phyloP scores from a whole-genome alignment of 371 early-diverging fungal species.

The Spraguea lophii region DNA sequence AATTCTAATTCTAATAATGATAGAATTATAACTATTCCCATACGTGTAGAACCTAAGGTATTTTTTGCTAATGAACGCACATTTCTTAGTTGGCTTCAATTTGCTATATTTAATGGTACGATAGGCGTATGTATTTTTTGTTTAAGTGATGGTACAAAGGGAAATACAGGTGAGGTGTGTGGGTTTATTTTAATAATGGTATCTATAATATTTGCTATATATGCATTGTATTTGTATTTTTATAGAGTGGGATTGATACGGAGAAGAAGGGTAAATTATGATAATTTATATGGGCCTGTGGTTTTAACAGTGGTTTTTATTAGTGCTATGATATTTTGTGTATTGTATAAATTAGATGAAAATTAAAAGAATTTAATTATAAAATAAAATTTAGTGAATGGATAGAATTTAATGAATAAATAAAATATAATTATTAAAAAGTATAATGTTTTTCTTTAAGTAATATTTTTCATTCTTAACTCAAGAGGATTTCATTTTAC shows the following conservation, averaged over 20 bases:
- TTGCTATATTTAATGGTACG: constrained; percentile 49
- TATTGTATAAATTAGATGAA: constrained; percentile 69
- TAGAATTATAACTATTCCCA: constrained; percentile 43
- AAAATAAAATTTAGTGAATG: no score
- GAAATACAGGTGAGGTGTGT: constrained; percentile 47
- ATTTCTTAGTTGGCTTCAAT: constrained; percentile 72
- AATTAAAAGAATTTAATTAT: no score
- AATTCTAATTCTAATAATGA: no score
- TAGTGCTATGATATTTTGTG: constrained; percentile 64
- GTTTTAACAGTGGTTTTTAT: constrained; percentile 62
- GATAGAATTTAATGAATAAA: no score
- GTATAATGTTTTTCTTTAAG: no score
- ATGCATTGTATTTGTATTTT: constrained; percentile 66
- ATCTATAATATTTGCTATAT: constrained; percentile 59
- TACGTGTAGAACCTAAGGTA: constrained; percentile 86
- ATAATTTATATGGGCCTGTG: constrained; percentile 51
- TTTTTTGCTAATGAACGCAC: constrained; percentile 98
- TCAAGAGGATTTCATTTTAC: no score
- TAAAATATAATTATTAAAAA: no score
- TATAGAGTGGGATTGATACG: constrained; percentile 59
- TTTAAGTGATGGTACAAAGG: constrained; percentile 41
- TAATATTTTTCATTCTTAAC: no score
- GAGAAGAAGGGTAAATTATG: constrained; percentile 45
- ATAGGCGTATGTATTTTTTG: constrained; percentile 45
- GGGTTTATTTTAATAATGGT: constrained; percentile 64